phyloP scores from a whole-genome alignment of 768 basidiomycete genomes.

The Leucogyrophana mollusca region DNA sequence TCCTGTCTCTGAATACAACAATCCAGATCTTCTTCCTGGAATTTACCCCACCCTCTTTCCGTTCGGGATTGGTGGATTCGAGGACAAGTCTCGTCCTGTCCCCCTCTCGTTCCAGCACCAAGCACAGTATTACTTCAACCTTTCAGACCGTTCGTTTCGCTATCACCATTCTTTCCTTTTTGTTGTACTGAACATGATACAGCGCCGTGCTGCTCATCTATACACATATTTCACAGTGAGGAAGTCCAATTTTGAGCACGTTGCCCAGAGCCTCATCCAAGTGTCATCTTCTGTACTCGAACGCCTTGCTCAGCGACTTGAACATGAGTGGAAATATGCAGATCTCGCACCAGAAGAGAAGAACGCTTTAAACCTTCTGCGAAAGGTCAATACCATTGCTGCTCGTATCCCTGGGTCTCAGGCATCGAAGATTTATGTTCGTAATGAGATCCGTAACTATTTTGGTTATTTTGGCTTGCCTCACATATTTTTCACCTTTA shows the following conservation, averaged over 20 bases:
- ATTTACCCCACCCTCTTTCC: conserved; percentile 32
- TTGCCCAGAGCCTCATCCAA: conserved; percentile 11
- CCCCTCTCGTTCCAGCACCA: conserved; percentile 19
- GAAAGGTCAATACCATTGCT: conserved; percentile 28
- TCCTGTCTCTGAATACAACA: conserved; percentile 29
- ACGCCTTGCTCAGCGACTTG: conserved; percentile 6
- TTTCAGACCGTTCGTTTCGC: conserved; percentile 16
- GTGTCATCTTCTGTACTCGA: conserved; percentile 3
- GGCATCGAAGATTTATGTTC: conserved; percentile 20
- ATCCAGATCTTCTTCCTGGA: conserved; percentile 28
- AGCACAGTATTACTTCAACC: conserved; percentile 20
- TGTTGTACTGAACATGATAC: conserved; percentile 25
- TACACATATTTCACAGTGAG: conserved; percentile 22
- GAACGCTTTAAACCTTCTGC: conserved; percentile 19
- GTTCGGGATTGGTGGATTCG: conserved; percentile 30
- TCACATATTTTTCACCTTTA: conserved; percentile 25
- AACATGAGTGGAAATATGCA: conserved; percentile 5
- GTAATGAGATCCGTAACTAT: conserved; percentile 26
- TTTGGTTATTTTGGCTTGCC: conserved; percentile 28
- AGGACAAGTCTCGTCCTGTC: conserved; percentile 10
- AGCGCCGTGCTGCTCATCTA: conserved; percentile 20
- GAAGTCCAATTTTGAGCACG: conserved; percentile 4
- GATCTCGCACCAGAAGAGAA: conserved; percentile 14
- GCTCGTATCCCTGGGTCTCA: conserved; percentile 30
- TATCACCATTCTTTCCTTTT: conserved; percentile 26